A percentile compares a stretch with the other conserved stretches of the same genome.
phyloP scores from a whole-genome alignment of 306 rosid species.

The Crotalaria pallida region DNA sequence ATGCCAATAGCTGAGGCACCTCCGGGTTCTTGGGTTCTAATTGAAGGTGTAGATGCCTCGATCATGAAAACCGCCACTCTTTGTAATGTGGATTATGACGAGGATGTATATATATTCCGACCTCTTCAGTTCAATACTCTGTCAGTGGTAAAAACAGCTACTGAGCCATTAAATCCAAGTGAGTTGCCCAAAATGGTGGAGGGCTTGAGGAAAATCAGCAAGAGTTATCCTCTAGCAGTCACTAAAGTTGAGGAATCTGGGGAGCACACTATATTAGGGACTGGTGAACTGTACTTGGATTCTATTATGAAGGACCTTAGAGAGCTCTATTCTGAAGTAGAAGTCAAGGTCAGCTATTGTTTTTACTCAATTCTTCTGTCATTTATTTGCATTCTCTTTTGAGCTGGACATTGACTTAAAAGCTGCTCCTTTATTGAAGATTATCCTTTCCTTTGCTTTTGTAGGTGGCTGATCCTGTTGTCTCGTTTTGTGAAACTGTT shows the following conservation, averaged over 20 bases:
- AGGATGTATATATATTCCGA: constrained; percentile 88
- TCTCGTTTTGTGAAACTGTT: constrained; percentile 96
- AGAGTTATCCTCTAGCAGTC: constrained; percentile 96
- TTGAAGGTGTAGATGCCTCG: constrained; percentile 99
- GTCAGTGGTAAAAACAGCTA: constrained; percentile 95
- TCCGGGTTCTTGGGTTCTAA: constrained; percentile 98
- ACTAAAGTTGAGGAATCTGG: constrained; percentile 99
- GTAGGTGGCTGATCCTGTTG: constrained; percentile 98
- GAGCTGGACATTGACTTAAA: not conserved
- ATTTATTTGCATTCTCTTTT: not conserved
- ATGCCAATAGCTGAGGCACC: constrained; percentile 91
- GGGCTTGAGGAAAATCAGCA: constrained; percentile 97
- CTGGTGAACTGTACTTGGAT: constrained; percentile 98
- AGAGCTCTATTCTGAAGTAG: constrained; percentile 97
- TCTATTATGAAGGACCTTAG: constrained; percentile 98
- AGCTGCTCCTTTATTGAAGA: constrained; percentile 19
- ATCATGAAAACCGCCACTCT: constrained; percentile 98
- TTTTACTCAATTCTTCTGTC: not conserved
- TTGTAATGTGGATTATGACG: constrained; percentile 70
- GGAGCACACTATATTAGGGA: constrained; percentile 92
- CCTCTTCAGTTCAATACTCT: constrained; percentile 96
- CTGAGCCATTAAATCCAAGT: constrained; percentile 96
- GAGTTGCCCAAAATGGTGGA: constrained; percentile 99
- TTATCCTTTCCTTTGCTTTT: constrained; percentile 23
- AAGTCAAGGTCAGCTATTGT: constrained; percentile 67